phyloP scores from a whole-genome alignment of 2,329 filamentous ascomycete species.

The Aureobasidium zeae region DNA sequence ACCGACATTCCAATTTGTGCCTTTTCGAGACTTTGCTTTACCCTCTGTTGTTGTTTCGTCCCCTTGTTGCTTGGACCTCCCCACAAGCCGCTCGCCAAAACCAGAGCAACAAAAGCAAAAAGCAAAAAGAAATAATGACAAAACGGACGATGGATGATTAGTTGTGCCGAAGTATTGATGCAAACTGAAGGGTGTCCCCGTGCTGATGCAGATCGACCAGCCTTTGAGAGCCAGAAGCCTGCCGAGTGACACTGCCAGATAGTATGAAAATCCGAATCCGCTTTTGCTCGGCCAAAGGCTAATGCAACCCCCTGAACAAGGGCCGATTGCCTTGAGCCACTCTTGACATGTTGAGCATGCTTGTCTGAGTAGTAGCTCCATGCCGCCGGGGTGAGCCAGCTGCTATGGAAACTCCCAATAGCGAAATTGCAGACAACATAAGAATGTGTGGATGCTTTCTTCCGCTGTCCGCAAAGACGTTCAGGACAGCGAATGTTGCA shows the following conservation, averaged over 20 bases:
- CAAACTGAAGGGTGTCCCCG: conserved; percentile 14
- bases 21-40: conserved; percentile 2
- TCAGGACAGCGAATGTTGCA: conserved; percentile 36
- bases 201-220: conserved; percentile 23
- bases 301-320: conserved; percentile 1
- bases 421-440: conserved; percentile 17
- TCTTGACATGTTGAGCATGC: conserved; percentile 12
- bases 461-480: conserved; percentile 31
- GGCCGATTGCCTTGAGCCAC: conserved; percentile 3
- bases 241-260: conserved; percentile 34
- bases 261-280: conserved; percentile 17
- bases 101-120: conserved; percentile 13
- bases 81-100: conserved; percentile 17
- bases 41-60: conserved; percentile 3
- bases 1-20: conserved; percentile 4
- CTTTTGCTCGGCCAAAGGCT: conserved; percentile 1
- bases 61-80: conserved; percentile 17
- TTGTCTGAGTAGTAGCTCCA: conserved; percentile 11
- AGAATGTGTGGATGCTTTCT: conserved; percentile 20
- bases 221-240: conserved; percentile 25
- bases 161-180: conserved; percentile 6
- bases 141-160: conserved; percentile 8
- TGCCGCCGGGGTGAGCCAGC: conserved; percentile 8
- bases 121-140: conserved; percentile 8
- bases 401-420: conserved; percentile 4